These are phyloP conservation scores for Blastobotrys indianensis DNA, from an alignment of 1,139 yeast genomes.

Conservation along the genomic window DNA sequence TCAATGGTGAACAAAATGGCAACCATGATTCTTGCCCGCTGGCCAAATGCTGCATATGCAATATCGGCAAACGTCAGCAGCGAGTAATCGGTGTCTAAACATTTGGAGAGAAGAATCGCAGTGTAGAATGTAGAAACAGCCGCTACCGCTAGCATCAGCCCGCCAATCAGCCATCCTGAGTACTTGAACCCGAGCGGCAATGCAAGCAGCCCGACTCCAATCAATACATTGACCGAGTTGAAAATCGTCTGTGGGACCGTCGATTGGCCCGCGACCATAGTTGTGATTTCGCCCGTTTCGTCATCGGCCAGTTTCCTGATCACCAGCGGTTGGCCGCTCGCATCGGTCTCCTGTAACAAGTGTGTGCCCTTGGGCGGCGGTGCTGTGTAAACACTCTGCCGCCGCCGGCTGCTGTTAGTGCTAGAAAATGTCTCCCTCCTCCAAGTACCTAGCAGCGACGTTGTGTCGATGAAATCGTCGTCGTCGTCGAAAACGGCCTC, in stretches of 20 bases:
- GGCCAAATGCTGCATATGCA: conserved; percentile 70
- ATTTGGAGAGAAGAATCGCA: conserved; percentile 57
- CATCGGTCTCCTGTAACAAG: conserved; percentile 25
- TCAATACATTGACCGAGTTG: conserved; percentile 76
- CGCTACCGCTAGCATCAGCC: conserved; percentile 46
- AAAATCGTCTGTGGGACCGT: conserved; percentile 85
- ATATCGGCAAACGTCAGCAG: conserved; percentile 85
- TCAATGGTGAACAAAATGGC: conserved; percentile 72
- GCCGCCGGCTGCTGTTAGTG: conserved; percentile 4
- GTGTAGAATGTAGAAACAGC: conserved; percentile 63
- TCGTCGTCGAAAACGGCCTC: conserved; percentile 22
- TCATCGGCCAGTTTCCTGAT: conserved; percentile 62
- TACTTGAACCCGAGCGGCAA: conserved; percentile 73
- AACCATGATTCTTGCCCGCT: conserved; percentile 54
- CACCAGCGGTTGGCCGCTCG: conserved; percentile 14
- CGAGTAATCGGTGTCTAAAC: conserved; percentile 68
- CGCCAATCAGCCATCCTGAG: conserved; percentile 77
- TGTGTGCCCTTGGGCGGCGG: conserved; percentile 21
- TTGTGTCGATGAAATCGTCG: conserved; percentile 10
- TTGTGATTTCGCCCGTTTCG: conserved; percentile 61
- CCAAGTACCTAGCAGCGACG: conserved; percentile 6
- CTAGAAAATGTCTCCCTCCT: conserved; percentile 7
- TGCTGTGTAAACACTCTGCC: conserved; percentile 15
- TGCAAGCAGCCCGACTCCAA: conserved; percentile 82
- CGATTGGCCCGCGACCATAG: conserved; percentile 75